Evolutionary conservation across 331 rosid species (phyloP), one percentile per base, ranked within the genome.

Genomic region (Quercus phellos): DNA sequence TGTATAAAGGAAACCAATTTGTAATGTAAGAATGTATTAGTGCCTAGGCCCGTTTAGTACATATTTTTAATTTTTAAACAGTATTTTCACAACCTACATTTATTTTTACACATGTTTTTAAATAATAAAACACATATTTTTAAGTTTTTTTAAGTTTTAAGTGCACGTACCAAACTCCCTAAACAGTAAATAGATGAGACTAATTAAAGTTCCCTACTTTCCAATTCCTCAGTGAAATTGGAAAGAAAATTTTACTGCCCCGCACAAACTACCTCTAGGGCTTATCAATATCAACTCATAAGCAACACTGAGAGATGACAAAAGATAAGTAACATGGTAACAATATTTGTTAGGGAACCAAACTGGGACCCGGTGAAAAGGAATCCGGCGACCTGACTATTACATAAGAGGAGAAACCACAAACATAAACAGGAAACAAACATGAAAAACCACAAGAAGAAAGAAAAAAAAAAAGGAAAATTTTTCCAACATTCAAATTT

Each of bases 321-420:
- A 80, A 80, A 74, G 74, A 90, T 83, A 79, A 79, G 82, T 38
- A 80, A 74, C 74, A 61, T 66, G 79, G 55, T 78, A 77, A 84
- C 81, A 86, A 82, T 84, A 72, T 82, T 70, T 78, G 68, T 51
- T 73, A 12, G 66, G 80, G 82, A 81, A 64, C 86, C 89, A 76
- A 79, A 81, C 50, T 74, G 87, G 87, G 90, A 90, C 79, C 87
- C 94, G 99, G 99, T 89, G 97, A 95, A 91, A 88, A 86, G 87
- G 99, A 95, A 95, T 91, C 98, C 90, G 92, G 94, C 80, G 80
- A 70, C 88, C 79, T 79, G 82, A 72, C 61, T 55, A 69, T 69
- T 75, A 81, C 80, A 80, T 82, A 78, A 78, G 81, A 82, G 78
- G 84, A 85, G 85, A 86, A 86, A 85, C 82, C 74, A 79, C 81